A percentile compares a stretch with the other conserved stretches of the same genome.
Evolutionary conservation across 768 basidiomycete species (phyloP).

Genomic region (Kondoa subrosea): DNA sequence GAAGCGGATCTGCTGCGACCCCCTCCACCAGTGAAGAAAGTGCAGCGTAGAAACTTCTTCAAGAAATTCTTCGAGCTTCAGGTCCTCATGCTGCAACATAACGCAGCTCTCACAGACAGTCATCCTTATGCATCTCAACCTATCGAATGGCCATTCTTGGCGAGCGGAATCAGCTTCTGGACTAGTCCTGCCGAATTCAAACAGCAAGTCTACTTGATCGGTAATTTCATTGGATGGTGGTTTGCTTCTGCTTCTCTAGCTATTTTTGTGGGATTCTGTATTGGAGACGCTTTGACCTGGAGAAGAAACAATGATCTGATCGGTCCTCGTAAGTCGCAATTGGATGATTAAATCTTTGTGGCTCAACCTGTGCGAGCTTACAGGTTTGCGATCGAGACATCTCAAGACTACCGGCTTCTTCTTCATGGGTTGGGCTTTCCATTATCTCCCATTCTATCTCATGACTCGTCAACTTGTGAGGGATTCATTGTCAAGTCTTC

Average conservation of each 20-base stretch:
- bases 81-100: slow-evolving; percentile 90
- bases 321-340: slow-evolving; percentile 56
- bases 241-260: slow-evolving; percentile 67
- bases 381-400: slow-evolving; percentile 79
- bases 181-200: slow-evolving; percentile 58
- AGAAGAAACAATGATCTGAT: slow-evolving; percentile 70
- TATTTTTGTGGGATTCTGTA: slow-evolving; percentile 74
- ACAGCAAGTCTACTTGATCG: slow-evolving; percentile 90
- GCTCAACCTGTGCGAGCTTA: slow-evolving; percentile 2
- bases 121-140: slow-evolving; percentile 94
- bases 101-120: slow-evolving; percentile 91
- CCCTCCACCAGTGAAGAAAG: slow-evolving; percentile 31
- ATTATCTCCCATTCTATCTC: slow-evolving; percentile 93
- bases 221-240: slow-evolving; percentile 92
- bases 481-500: background rate
- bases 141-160: slow-evolving; percentile 94
- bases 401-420: slow-evolving; percentile 96
- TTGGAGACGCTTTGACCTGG: slow-evolving; percentile 75
- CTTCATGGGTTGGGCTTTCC: slow-evolving; percentile 79
- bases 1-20: background rate
- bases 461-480: slow-evolving; percentile 68
- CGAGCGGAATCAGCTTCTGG: slow-evolving; percentile 97
- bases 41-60: slow-evolving; percentile 78
- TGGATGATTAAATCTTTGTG: background rate
- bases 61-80: slow-evolving; percentile 87